Base-by-base conservation (phyloP, 345 rosid genomes). In the Acer campestre region DNA sequence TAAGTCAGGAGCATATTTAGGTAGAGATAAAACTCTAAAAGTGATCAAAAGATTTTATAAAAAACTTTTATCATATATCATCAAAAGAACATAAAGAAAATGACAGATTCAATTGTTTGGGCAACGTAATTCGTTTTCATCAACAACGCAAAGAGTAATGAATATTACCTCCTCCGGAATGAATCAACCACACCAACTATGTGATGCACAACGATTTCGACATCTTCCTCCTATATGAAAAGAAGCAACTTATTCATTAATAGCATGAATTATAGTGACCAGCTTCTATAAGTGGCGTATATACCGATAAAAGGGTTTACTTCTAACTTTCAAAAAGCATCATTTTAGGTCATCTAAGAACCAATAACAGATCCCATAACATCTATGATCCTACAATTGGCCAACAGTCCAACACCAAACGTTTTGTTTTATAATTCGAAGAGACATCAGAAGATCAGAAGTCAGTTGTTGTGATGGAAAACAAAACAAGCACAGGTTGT, bases 211-310 rank as follows among this genome's bases (percentile, higher is more conserved):
- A 96, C 73, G 23, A 92, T 80, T 49, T 85, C 89, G 62, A 90
- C 95, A 86, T 96, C 92, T 80, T 94, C 95, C 68, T 92, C 98
- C 98, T 92, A 78, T 10, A 62, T 44, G 67, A 38, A 40, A 71
- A 48, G 23, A 82, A 20, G 9, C 20, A 62, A 44, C 58, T 53
- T 29, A 55, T 4, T 62, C 27, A 42, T 48, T 40, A 13, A 11
- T 17, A 22, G 11, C 16, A 23, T 18, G 49, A 56, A 27, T 14
- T 67, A 27, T 40, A 4, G n/a, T 10, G 12, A 12, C 29, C 22
- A 31, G 16, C 27, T 38, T 58, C 31, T 65, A 27, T 18, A 58
- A 65, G 25, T 61, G 22, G 38, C 17, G 11, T 27, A 42, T 5
- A 14, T 69, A 67, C 22, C 7, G 46, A 48, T 48, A 56, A 56